phyloP scores from a whole-genome alignment of 495 filamentous ascomycete genomes.

The Trichoderma reesei region DNA sequence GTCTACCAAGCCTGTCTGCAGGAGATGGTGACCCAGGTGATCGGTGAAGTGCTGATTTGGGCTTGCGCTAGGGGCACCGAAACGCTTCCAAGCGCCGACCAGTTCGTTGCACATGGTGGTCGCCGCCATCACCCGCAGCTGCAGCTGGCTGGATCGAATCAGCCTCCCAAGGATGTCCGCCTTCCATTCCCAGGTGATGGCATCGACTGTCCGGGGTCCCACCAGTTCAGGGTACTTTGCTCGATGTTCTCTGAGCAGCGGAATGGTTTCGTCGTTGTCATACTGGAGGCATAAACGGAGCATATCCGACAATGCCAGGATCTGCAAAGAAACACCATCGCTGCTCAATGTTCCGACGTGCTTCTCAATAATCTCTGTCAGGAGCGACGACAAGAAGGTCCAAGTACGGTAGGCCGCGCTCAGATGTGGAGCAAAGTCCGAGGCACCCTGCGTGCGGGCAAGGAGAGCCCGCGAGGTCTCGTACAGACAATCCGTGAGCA shows the following conservation, averaged over 20 bases:
- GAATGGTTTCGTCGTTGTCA: slow-evolving; percentile 22
- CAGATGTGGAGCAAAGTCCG: slow-evolving; percentile 16
- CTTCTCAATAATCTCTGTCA: slow-evolving; percentile 37
- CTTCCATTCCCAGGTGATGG: slow-evolving; percentile 58
- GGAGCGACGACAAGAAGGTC: slow-evolving; percentile 26
- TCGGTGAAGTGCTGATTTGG: slow-evolving; percentile 41
- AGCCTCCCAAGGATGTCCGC: slow-evolving; percentile 59
- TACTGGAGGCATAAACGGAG: slow-evolving; percentile 32
- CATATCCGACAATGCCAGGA: slow-evolving; percentile 28
- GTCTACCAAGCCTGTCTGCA: slow-evolving; percentile 56
- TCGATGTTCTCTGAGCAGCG: slow-evolving; percentile 25
- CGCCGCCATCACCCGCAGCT: slow-evolving; percentile 67
- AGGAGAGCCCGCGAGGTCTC: slow-evolving; percentile 19
- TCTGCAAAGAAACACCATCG: slow-evolving; percentile 32
- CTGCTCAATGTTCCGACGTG: slow-evolving; percentile 34
- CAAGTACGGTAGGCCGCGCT: slow-evolving; percentile 30
- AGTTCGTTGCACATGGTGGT: slow-evolving; percentile 64
- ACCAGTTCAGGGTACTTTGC: slow-evolving; percentile 21
- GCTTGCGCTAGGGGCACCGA: slow-evolving; percentile 32
- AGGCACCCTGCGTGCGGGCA: neutral
- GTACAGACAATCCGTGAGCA: slow-evolving; percentile 23
- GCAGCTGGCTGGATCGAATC: slow-evolving; percentile 79
- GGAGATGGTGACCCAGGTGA: slow-evolving; percentile 57
- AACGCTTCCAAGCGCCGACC: slow-evolving; percentile 47
- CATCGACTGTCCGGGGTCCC: slow-evolving; percentile 22